A percentile compares a stretch with the other conserved stretches of the same genome.
Evolutionary conservation across 768 basidiomycete species (phyloP).

Genomic region (Lactarius evosmus): DNA sequence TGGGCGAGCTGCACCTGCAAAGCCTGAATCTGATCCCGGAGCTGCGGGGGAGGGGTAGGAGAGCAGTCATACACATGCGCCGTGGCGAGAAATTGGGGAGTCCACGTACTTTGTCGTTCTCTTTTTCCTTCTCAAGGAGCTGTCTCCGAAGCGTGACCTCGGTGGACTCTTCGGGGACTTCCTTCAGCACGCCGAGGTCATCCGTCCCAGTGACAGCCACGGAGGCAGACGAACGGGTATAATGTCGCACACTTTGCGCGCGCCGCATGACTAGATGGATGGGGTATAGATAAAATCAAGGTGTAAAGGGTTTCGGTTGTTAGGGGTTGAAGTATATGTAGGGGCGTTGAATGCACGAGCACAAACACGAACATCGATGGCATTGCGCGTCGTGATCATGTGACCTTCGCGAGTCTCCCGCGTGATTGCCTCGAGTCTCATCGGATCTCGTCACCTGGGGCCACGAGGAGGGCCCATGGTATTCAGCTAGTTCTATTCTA

Average conservation of each 20-base stretch:
- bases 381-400: conserved; percentile 13
- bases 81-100: background rate
- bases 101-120: conserved; percentile 24
- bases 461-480: background rate
- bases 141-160: conserved; percentile 25
- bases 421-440: background rate
- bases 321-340: conserved; percentile 14
- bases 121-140: conserved; percentile 27
- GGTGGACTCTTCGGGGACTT: conserved; percentile 20
- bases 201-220: conserved; percentile 8
- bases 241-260: conserved; percentile 26
- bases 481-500: background rate
- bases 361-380: background rate
- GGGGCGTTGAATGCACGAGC: background rate
- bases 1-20: conserved; percentile 64
- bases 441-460: background rate
- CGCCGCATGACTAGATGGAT: conserved; percentile 20
- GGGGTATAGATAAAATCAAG: background rate
- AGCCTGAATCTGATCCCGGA: conserved; percentile 57
- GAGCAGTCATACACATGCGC: background rate
- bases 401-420: background rate
- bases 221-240: conserved; percentile 18
- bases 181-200: conserved; percentile 26
- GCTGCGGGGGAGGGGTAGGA: conserved; percentile 36
- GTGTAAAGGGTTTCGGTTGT: background rate